phyloP scores from a whole-genome alignment of 2,329 filamentous ascomycete species.

The Penicillium hordei region DNA sequence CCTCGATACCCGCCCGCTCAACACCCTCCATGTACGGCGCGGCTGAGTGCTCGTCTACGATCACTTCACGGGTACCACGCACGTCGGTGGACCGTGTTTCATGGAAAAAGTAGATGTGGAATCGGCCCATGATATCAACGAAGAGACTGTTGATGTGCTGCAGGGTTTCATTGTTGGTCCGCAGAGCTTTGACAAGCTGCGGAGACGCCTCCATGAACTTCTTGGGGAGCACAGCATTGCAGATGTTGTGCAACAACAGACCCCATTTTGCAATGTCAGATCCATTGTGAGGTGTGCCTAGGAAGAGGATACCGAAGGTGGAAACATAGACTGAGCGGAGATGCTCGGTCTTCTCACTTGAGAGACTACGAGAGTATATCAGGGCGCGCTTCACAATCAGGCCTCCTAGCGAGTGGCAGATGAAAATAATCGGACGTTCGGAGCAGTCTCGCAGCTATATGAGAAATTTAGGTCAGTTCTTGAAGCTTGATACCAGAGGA shows the following conservation, averaged over 20 bases:
- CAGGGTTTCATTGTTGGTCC: conserved; percentile 70
- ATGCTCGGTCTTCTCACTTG: conserved; percentile 60
- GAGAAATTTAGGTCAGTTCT: background rate
- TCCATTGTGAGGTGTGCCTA: conserved; percentile 74
- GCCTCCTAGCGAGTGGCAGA: conserved; percentile 72
- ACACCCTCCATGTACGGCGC: conserved; percentile 68
- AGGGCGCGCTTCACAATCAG: conserved; percentile 70
- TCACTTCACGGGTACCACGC: conserved; percentile 60
- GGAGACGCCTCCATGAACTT: conserved; percentile 67
- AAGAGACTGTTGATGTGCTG: conserved; percentile 74
- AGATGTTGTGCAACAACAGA: conserved; percentile 65
- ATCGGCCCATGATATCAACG: conserved; percentile 67
- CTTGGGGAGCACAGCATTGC: conserved; percentile 63
- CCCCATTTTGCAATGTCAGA: conserved; percentile 69
- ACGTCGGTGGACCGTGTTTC: conserved; percentile 71
- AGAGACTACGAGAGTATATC: conserved; percentile 64
- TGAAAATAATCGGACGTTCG: conserved; percentile 70
- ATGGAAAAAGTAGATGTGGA: conserved; percentile 73
- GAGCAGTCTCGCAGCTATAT: conserved; percentile 48
- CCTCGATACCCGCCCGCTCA: conserved; percentile 72
- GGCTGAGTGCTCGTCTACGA: conserved; percentile 70
- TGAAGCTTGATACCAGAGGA: background rate
- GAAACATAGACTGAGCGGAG: conserved; percentile 69
- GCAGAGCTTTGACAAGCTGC: conserved; percentile 68
- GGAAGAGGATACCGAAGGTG: conserved; percentile 73